Conservation (phyloP, 202 grass and related monocot species). For the Hordeum pubiflorum region DNA sequence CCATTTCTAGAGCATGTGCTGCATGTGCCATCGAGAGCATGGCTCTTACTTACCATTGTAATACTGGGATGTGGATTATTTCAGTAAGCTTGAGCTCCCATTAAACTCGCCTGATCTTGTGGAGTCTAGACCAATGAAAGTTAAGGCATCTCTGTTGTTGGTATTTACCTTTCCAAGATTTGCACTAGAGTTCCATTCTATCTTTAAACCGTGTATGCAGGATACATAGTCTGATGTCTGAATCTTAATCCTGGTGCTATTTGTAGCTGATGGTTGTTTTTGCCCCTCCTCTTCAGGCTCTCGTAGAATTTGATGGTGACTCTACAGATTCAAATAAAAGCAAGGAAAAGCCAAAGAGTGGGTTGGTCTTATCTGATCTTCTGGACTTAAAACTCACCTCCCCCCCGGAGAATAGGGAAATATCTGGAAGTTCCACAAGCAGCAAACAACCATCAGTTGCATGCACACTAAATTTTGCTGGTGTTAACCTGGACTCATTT, state of each 20-base stretch:
- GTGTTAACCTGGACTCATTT: slow-evolving; percentile 54
- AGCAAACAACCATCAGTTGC: slow-evolving; percentile 25
- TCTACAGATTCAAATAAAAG: slow-evolving; percentile 47
- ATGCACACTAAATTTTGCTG: slow-evolving; percentile 41
- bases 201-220: background rate
- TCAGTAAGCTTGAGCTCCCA: slow-evolving; percentile 5
- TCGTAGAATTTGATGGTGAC: slow-evolving; percentile 63
- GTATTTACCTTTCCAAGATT: background rate
- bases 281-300: slow-evolving; percentile 30
- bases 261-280: slow-evolving; percentile 10
- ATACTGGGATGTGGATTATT: background rate
- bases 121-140: background rate
- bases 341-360: slow-evolving; percentile 41
- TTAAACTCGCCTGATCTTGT: background rate
- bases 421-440: slow-evolving; percentile 21
- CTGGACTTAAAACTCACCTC: slow-evolving; percentile 66
- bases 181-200: background rate
- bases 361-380: slow-evolving; percentile 67
- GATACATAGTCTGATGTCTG: slow-evolving; percentile 10
- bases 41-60: background rate
- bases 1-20: background rate
- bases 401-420: slow-evolving; percentile 39
- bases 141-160: background rate
- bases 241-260: slow-evolving; percentile 11
- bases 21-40: background rate